A percentile compares a stretch with the other conserved stretches of the same genome.
phyloP scores from a whole-genome alignment of 73 alveolate genomes.

The Blepharisma japonicum region DNA sequence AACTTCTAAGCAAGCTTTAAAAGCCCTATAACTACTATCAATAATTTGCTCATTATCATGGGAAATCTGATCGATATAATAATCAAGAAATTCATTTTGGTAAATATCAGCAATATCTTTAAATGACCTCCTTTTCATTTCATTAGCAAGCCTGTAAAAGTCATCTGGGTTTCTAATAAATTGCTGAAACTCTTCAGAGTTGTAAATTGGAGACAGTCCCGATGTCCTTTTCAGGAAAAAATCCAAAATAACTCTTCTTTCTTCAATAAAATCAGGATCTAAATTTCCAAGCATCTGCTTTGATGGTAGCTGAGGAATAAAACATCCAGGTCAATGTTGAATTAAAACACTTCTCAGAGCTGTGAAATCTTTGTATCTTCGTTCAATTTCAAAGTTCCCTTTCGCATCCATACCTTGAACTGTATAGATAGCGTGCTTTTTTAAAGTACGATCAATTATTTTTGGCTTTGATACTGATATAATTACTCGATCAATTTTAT shows the following conservation, averaged over 20 bases:
- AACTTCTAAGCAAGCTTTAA: constrained; percentile 18
- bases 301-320: constrained; percentile 88
- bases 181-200: constrained; percentile 1
- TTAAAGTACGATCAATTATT: no score
- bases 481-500: no score
- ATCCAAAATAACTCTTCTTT: neutral
- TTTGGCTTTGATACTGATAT: no score
- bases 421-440: constrained; percentile 33
- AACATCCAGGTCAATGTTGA: constrained; percentile 88
- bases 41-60: neutral
- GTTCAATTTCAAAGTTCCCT: constrained; percentile 43
- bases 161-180: constrained; percentile 13
- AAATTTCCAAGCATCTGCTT: constrained; percentile 45
- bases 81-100: neutral
- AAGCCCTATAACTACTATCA: neutral
- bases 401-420: constrained; percentile 39
- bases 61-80: neutral
- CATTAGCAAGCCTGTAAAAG: neutral
- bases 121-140: neutral
- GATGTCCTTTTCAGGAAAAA: neutral
- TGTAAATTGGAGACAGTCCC: neutral
- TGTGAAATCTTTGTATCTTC: constrained; percentile 88
- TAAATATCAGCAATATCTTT: neutral
- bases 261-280: neutral
- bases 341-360: constrained; percentile 69